Evolutionary conservation across 2,329 filamentous ascomycete species (phyloP).

Genomic region (Fusarium miscanthi): DNA sequence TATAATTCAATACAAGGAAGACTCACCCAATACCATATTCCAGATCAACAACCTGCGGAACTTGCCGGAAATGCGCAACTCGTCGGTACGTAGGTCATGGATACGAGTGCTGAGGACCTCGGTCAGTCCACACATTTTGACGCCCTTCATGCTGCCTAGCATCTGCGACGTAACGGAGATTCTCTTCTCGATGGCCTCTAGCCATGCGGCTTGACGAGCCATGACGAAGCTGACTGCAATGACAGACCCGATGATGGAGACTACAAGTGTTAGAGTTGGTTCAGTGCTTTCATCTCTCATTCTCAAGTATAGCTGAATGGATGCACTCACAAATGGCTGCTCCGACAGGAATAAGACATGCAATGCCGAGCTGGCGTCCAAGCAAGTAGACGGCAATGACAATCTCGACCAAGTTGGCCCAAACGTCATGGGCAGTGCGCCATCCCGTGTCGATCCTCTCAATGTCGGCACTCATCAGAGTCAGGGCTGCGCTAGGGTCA

Average conservation of each 20-base stretch:
- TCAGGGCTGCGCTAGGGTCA: slow-evolving; percentile 53
- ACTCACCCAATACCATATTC: slow-evolving; percentile 36
- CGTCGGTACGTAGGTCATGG: slow-evolving; percentile 19
- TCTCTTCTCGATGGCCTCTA: slow-evolving; percentile 46
- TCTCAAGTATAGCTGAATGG: not conserved
- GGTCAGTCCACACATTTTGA: slow-evolving; percentile 48
- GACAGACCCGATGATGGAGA: slow-evolving; percentile 39
- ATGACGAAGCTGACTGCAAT: slow-evolving; percentile 44
- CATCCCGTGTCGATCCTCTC: slow-evolving; percentile 53
- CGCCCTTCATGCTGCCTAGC: slow-evolving; percentile 46
- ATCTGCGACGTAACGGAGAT: slow-evolving; percentile 45
- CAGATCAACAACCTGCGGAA: slow-evolving; percentile 33
- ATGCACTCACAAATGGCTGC: slow-evolving; percentile 28
- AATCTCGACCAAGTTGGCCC: slow-evolving; percentile 56
- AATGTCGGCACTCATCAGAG: slow-evolving; percentile 59
- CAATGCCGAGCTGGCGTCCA: slow-evolving; percentile 48
- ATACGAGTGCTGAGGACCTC: slow-evolving; percentile 24
- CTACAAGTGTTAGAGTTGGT: not conserved
- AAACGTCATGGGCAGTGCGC: slow-evolving; percentile 54
- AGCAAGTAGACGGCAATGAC: slow-evolving; percentile 59
- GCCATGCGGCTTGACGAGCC: slow-evolving; percentile 42
- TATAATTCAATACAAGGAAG: not conserved
- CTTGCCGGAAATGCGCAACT: slow-evolving; percentile 18
- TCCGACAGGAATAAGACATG: slow-evolving; percentile 28
- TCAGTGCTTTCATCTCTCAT: not conserved